Conservation (phyloP, 345 rosid genomes). For the Syzygium oleosum region DNA sequence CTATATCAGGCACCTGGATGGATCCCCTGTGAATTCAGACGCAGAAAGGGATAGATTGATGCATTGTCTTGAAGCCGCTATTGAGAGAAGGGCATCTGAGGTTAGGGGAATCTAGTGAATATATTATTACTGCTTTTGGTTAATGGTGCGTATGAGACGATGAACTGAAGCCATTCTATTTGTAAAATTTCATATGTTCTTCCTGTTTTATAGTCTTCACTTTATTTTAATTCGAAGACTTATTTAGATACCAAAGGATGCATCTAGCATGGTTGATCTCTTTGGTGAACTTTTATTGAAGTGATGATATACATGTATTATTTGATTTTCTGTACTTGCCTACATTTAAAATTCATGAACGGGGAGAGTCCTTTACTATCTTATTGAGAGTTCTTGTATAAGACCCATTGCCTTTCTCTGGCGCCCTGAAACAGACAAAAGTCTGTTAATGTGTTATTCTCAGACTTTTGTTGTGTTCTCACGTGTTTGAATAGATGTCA, state of each 20-base stretch:
- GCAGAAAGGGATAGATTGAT: constrained; percentile 74
- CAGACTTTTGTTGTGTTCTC: not conserved
- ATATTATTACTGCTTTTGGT: not conserved
- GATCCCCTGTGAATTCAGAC: constrained; percentile 80
- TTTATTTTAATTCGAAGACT: not conserved
- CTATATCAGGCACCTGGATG: constrained; percentile 79
- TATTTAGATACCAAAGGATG: not conserved
- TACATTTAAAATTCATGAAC: not conserved
- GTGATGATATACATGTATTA: not conserved
- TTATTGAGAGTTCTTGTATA: not conserved
- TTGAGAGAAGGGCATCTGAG: constrained; percentile 90
- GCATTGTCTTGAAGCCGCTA: constrained; percentile 93
- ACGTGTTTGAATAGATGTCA: not conserved
- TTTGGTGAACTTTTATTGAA: not conserved
- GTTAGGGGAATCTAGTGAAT: constrained; percentile 14
- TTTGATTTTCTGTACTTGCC: not conserved
- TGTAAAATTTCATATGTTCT: not conserved
- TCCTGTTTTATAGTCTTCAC: not conserved
- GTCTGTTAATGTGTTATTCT: not conserved
- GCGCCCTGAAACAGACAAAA: not conserved
- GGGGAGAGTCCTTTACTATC: not conserved
- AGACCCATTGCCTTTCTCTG: not conserved
- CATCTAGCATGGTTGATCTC: not conserved
- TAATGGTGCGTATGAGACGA: not conserved
- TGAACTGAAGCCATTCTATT: not conserved